Percentiles rank a stretch among this genome's conserved stretches.
Evolutionary conservation across 176 grass and related monocot species (phyloP).

Genomic region (Paspalum notatum): DNA sequence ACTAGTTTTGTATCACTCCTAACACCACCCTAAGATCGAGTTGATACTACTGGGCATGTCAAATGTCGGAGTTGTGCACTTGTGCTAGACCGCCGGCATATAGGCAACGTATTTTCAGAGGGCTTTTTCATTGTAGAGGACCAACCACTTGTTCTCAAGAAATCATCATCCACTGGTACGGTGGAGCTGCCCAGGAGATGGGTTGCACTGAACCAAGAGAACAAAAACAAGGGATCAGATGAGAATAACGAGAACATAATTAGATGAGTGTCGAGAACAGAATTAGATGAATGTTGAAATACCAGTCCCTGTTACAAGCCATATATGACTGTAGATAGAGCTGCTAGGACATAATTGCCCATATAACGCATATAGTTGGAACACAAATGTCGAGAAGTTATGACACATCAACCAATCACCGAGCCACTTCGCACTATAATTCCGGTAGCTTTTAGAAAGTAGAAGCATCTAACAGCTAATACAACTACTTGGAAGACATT

Average conservation of each 20-base stretch:
- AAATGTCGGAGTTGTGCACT: background rate
- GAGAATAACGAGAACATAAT: background rate
- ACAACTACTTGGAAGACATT: background rate
- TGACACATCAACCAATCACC: background rate
- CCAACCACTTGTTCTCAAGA: background rate
- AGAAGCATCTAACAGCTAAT: background rate
- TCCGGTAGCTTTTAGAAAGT: background rate
- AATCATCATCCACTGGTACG: background rate
- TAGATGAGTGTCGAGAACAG: background rate
- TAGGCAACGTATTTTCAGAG: background rate
- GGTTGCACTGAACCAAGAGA: constrained; percentile 37
- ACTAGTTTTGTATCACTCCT: background rate
- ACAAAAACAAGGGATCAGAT: background rate
- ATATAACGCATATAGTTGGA: background rate
- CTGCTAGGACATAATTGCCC: background rate
- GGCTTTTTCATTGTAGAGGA: background rate
- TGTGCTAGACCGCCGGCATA: background rate
- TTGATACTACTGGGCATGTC: too few species aligned
- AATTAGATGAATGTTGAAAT: background rate
- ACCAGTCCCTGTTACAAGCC: background rate
- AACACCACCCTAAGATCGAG: too few species aligned
- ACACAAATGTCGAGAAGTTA: background rate
- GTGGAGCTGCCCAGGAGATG: constrained; percentile 14
- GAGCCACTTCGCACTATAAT: background rate
- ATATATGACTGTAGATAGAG: background rate